Evolutionary conservation across 345 rosid species (phyloP).

Genomic region (Populus pruinosa): DNA sequence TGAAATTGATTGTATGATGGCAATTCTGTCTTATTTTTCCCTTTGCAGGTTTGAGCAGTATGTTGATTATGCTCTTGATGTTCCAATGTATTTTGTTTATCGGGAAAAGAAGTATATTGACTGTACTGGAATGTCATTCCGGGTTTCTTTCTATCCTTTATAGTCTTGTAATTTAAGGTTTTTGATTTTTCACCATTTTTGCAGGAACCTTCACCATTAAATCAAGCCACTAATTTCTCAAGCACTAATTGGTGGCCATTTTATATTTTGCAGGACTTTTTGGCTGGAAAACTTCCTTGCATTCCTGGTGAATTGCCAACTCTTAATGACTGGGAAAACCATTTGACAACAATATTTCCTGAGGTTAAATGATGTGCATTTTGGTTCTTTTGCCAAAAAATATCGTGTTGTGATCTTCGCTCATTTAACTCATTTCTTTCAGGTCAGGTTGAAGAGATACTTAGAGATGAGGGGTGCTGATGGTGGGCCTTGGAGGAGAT

Average conservation of each 20-base stretch:
- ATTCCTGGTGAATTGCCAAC: slow-evolving; percentile 92
- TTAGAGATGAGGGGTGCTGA: slow-evolving; percentile 99
- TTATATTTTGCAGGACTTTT: slow-evolving; percentile 65
- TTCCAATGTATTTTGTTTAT: slow-evolving; percentile 97
- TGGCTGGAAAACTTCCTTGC: slow-evolving; percentile 92
- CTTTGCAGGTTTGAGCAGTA: slow-evolving; percentile 91
- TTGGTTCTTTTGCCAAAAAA: slow-evolving; percentile 3
- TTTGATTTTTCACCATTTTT: neutral
- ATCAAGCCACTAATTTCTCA: neutral
- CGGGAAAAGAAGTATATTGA: slow-evolving; percentile 78
- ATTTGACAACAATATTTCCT: slow-evolving; percentile 93
- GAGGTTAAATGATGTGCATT: slow-evolving; percentile 53
- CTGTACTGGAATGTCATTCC: slow-evolving; percentile 92
- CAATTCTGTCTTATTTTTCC: neutral
- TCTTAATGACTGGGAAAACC: slow-evolving; percentile 97
- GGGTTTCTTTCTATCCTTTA: slow-evolving; percentile 67
- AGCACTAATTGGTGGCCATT: slow-evolving; percentile 8
- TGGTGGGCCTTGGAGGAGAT: slow-evolving; percentile 98
- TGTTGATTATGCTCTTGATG: slow-evolving; percentile 99
- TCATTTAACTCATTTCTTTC: slow-evolving; percentile 25
- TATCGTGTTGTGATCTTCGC: slow-evolving; percentile 1
- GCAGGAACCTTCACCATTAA: neutral
- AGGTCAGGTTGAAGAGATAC: slow-evolving; percentile 96
- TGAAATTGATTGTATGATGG: neutral
- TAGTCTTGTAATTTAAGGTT: slow-evolving; percentile 33